Percentiles rank a stretch among this genome's conserved stretches.
These are phyloP conservation scores for Neospermospora avenae DNA, from an alignment of 2,329 filamentous ascomycete genomes.

Conservation along the genomic window DNA sequence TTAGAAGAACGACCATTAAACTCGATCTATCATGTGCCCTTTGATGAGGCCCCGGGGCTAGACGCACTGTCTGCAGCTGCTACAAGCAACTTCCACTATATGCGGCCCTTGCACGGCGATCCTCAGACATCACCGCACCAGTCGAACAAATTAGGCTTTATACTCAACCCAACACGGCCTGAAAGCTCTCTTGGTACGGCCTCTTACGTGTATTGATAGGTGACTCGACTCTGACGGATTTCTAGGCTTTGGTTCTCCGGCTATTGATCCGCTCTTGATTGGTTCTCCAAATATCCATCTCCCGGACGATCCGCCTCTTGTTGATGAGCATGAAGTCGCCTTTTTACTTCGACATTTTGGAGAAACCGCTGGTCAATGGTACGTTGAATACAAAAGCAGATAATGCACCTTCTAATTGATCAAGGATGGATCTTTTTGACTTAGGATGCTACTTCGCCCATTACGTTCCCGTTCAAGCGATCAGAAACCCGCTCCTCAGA, in stretches of 20 bases:
- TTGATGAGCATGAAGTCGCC: slow-evolving; percentile 54
- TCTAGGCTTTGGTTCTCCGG: slow-evolving; percentile 39
- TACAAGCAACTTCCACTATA: slow-evolving; percentile 39
- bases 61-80: slow-evolving; percentile 53
- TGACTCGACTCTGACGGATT: slow-evolving; percentile 23
- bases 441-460: slow-evolving; percentile 57
- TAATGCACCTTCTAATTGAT: slow-evolving; percentile 2
- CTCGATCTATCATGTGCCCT: slow-evolving; percentile 22
- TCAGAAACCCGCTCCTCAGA: slow-evolving; percentile 44
- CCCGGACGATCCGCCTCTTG: slow-evolving; percentile 25
- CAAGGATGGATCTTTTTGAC: slow-evolving; percentile 53
- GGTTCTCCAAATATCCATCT: slow-evolving; percentile 5
- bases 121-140: slow-evolving; percentile 26
- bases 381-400: slow-evolving; percentile 20
- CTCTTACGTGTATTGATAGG: neutral
- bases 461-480: slow-evolving; percentile 56
- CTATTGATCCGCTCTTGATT: slow-evolving; percentile 42
- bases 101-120: slow-evolving; percentile 24
- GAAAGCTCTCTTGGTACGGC: slow-evolving; percentile 23
- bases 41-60: slow-evolving; percentile 46
- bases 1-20: slow-evolving; percentile 25
- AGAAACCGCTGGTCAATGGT: slow-evolving; percentile 57
- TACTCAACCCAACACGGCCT: slow-evolving; percentile 44
- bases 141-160: slow-evolving; percentile 50
- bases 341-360: slow-evolving; percentile 59